A percentile compares a stretch with the other conserved stretches of the same genome.
Conservation (phyloP, 225 moss, liverwort and hornwort species). For the Takakia lepidozioides region DNA sequence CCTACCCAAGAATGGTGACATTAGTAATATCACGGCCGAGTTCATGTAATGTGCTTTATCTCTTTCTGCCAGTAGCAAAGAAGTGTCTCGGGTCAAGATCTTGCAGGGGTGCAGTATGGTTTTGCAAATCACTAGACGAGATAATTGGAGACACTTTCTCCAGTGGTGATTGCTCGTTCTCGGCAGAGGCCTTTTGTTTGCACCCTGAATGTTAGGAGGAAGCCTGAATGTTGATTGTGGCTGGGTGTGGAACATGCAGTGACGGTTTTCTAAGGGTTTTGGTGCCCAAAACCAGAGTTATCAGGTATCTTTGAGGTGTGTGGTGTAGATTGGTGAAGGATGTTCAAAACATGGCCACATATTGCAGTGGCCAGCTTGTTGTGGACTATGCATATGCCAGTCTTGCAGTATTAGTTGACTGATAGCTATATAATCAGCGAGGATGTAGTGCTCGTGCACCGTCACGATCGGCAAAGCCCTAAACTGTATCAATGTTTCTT, state of each 20-base stretch:
- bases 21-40: constrained; percentile 64
- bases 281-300: constrained; percentile 66
- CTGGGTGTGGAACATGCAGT: constrained; percentile 29
- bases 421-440: too few relatives aligned
- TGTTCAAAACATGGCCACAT: too few relatives aligned
- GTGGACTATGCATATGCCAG: too few relatives aligned
- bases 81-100: too few relatives aligned
- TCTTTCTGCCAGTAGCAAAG: too few relatives aligned
- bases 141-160: constrained; percentile 2
- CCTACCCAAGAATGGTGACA: constrained; percentile 71
- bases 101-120: too few relatives aligned
- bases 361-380: too few relatives aligned
- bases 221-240: not conserved
- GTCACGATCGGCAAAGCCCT: too few relatives aligned
- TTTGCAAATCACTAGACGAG: not conserved
- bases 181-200: not conserved
- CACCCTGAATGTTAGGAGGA: not conserved
- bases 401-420: too few relatives aligned
- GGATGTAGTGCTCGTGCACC: too few relatives aligned
- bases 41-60: constrained; percentile 42
- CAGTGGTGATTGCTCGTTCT: not conserved
- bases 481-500: too few relatives aligned
- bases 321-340: too few relatives aligned
- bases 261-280: constrained; percentile 84
- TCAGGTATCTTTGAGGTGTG: constrained; percentile 64